Evolutionary conservation across 2,329 filamentous ascomycete species (phyloP), one percentile per base, ranked within the genome.

Genomic region (Myrmaecium sp.): DNA sequence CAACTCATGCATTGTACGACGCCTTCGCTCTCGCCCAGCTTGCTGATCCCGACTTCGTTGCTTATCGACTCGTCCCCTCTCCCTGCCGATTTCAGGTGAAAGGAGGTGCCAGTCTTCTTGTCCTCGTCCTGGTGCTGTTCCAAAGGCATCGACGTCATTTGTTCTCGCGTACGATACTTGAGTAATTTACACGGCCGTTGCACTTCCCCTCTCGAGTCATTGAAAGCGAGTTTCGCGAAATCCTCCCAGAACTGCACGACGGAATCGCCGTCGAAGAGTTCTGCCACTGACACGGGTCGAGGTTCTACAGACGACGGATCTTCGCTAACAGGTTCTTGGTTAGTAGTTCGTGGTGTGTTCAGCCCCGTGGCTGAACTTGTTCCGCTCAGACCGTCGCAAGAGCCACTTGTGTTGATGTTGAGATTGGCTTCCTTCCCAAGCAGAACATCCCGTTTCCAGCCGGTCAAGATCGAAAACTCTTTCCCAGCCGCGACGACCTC

Each of bases 171-270:
- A 19, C 45, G 45, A 51, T 98, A 98, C 49, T 92, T 91, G 28
- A 95, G 67, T 31, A 95, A 62, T 33, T 82, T 81, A 43, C 83
- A 89, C 35, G 74, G 77, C 28, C 79, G 74, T 43, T 75, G 81
- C 23, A 91, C 81, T 39, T 74, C 79, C 10, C 84, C 83, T 17
- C 82, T 69, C 20, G 82, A 83, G 47, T 94, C 83, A 18, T 82
- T 82, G 51, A 94, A 95, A 1, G 86, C 86, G 3, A 95, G 64
- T 35, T 84, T 74, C 0, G 86, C 78, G 54, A 92, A 95, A 47
- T 95, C 83, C 39, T 94, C 84, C 49, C 94, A 93, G 49, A 94
- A 95, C 38, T 92, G 75, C 4, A 94, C 74, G 1, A 92, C 83
- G 30, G 76, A 84, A 42, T 93, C 82, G 36, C 94, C 83, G 41